Evolutionary conservation across 1,284 basidiomycete species (phyloP), one percentile per base, ranked within the genome.

Genomic region (Trametes hirsuta): DNA sequence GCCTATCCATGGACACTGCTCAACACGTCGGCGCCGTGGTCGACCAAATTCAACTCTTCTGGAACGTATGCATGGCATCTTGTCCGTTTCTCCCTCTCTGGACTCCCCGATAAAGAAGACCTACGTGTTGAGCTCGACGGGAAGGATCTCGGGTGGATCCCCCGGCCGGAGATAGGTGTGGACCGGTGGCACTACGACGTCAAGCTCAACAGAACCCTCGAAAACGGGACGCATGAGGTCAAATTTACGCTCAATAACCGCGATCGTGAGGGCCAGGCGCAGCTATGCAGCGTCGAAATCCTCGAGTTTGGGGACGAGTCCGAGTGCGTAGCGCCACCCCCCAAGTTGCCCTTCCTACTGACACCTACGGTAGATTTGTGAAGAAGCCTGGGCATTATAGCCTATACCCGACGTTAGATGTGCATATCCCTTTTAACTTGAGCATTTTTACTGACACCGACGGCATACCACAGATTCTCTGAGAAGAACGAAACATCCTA

Each of bases 131-230:
- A 77, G 47, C 73, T 94, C 8, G 90, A 94, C 66, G 87, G 81
- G 2, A 70, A 68, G 12, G 79, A 86, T 63, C 74, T 92, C 1
- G 72, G 65, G 2, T 92, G 90, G 90, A 69, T 62, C 40, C 85
- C 88, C 4, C 78, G 78, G 52, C 62, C 68, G 6, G 80, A 77
- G 36, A 82, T 91, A 44, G 87, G 85, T 4, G 61, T 85, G 8
- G 90, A 91, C 69, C 77, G 90, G 30, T 91, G 87, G 86, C 86
- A 87, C 70, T 91, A 92, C 69, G 85, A 90, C 59, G 74, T 90
- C 40, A 67, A 78, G 59, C 71, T 74, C 11, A 69, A 80, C 18
- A 66, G 64, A 0, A 67, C 73, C 11, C 72, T 91, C 47, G 60
- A 51, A 24, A 74, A 68, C 2, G 90, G 88, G 3, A 70, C 72